Evolutionary conservation across 2,329 filamentous ascomycete genomes (phyloP), one percentile per base, ranked within the genome.

Genomic region (Lachnellula suecica): DNA sequence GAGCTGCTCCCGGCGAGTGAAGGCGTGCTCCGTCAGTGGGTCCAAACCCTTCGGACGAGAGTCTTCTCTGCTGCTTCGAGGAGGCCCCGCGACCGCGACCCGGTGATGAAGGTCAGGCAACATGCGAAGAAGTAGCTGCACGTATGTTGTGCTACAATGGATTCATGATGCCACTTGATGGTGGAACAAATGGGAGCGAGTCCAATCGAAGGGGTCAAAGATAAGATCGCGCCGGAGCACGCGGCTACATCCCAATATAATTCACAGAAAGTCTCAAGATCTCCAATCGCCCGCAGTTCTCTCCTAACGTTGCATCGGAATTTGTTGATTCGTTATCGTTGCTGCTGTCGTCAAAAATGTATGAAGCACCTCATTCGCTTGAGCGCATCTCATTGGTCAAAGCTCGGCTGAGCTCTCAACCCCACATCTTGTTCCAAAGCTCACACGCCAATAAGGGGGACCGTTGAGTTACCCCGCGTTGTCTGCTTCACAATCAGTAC

Each of bases 401-500:
- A n/a, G 20, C 13, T n/a, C 22, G 4, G 13, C 7, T 4, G 10
- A 23, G 22, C 40, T 43, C 55, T 59, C 38, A 38, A 60, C 56
- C 59, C 59, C 58, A 54, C 60, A 54, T 53, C 52, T 60, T 58
- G 54, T 48, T 49, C 45, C 40, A 51, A 29, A 15, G 15, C 22
- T 23, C 19, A 20, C 24, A 29, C 37, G 25, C 35, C 37, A 47
- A 34, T 23, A 38, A 31, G 44, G 17, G 25, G 31, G 42, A 42
- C 35, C 41, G 17, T 15, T 42, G 15, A 35, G n/a, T 27, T 49
- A 47, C 42, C 41, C 46, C 47, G 46, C 37, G 43, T 27, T 45
- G 27, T 17, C 34, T 31, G 11, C 44, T 50, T 11, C 4, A 42
- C 38, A 23, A 54, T 7, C 40, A 43, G 55, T 22, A 43, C 6